Evolutionary conservation across 805 yeast species (phyloP), one percentile per base, ranked within the genome.

Genomic region (Ogataea naganishii): DNA sequence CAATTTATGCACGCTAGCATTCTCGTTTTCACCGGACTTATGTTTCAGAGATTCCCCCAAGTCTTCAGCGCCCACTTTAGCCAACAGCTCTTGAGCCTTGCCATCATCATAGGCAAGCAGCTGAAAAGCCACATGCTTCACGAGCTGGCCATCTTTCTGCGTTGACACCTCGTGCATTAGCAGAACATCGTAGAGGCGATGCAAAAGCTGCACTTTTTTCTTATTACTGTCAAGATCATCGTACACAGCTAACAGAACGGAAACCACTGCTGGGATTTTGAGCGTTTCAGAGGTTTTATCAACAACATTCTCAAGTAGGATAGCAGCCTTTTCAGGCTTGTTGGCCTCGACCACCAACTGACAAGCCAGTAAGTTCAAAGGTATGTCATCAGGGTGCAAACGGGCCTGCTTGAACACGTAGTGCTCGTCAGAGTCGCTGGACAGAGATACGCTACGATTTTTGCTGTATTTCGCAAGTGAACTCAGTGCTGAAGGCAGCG

Each of bases 161-260:
- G 18, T 27, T 1, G 32, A 24, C 8, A 43, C 35, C 2, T 36
- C 38, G 6, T 31, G 29, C 14, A 26, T 26, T 10, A 38, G 27
- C 14, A 47, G 34, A 11, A 41, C 35, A 4, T 51, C 47, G 34
- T 49, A 44, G 13, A 65, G 45, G 14, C 43, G 40, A 5, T 39
- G 29, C 26, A 69, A 51, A 13, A 67, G 42, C 3, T 44, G 45
- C 2, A 37, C 31, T 15, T 57, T 58, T 27, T 56, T 47, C 26
- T 47, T 46, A 18, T 47, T 47, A 26, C 67, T 56, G 24, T 68
- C 64, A 25, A 64, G 49, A 9, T 48, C 36, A 37, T 71, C 78
- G 46, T 69, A 72, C 6, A 77, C 44, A 10, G 70, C 58, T 7
- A 68, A 56, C 18, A 75, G 50, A 5, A 66, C 52, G 17, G 74